Base-by-base conservation (phyloP, 495 filamentous ascomycete genomes). In the Chlorociboria aeruginascens region DNA sequence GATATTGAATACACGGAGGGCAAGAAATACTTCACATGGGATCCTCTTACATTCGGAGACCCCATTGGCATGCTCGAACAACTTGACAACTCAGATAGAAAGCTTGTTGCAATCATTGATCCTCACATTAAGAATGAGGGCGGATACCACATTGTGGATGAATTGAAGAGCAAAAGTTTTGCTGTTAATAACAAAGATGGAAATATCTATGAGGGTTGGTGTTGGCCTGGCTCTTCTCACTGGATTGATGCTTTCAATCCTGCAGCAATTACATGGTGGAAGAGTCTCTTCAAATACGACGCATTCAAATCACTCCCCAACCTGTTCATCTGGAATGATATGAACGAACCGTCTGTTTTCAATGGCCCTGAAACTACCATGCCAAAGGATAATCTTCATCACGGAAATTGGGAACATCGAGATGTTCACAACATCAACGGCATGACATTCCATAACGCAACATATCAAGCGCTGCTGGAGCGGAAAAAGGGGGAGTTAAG, bases 341-440 rank as follows among this genome's bases (percentile, higher is more conserved):
- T 98, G 92, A 98, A 96, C 57, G 92, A 98, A 67, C 92, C 92
- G 0, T 96, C 92, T 0, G 92, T 98, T 7, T 98, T 98, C 71
- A 95, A 96, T 60, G 92, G 92, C 0, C 92, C 92, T 0, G 92
- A 98, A 62, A 94, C 86, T 9, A 90, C 90, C 30, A 95, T 95
- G 88, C 92, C 92, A 38, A 95, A 94, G 64, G 92, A 98, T 67
- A 96, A 96, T 61, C 62, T 97, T 34, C 92, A 97, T 63, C 63
- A 83, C 54, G 92, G 76, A 25, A 78, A 85, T 62, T 98, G 92
- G 92, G 92, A 98, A 63, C 92, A 98, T 59, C 83, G 92, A 44
- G 92, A 98, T 63, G 68, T 98, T 14, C 92, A 98, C 69, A 97
- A 97, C 60, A 60, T 97, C 45, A 86, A 96, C 62, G 92, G 92